Percentiles rank a stretch among this genome's conserved stretches.
These are phyloP conservation scores for Neofusicoccum sp. DNA, from an alignment of 2,329 filamentous ascomycete species.

Conservation along the genomic window DNA sequence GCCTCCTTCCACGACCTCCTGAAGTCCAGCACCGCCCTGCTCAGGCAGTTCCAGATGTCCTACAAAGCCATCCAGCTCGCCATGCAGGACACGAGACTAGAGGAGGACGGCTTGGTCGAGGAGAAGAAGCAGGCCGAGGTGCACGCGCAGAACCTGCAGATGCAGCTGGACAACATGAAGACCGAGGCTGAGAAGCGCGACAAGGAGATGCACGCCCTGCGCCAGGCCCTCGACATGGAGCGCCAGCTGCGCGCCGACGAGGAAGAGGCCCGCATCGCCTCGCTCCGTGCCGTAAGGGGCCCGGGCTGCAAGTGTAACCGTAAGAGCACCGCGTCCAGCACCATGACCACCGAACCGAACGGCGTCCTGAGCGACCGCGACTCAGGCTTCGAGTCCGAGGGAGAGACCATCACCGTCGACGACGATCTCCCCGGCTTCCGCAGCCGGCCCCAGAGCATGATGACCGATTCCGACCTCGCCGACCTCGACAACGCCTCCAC, in stretches of 20 bases:
- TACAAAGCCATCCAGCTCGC: slow-evolving; percentile 50
- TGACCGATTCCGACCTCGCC: slow-evolving; percentile 36
- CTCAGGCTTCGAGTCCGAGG: slow-evolving; percentile 63
- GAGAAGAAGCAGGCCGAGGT: slow-evolving; percentile 64
- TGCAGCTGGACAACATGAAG: slow-evolving; percentile 64
- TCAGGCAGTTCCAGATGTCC: slow-evolving; percentile 58
- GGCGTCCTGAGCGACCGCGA: slow-evolving; percentile 40
- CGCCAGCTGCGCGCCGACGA: slow-evolving; percentile 38
- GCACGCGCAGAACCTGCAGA: slow-evolving; percentile 59
- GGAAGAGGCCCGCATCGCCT: slow-evolving; percentile 26
- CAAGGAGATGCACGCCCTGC: slow-evolving; percentile 49
- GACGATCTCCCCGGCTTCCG: slow-evolving; percentile 31
- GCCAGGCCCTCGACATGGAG: slow-evolving; percentile 39
- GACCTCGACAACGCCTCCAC: slow-evolving; percentile 37
- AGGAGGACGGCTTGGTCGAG: slow-evolving; percentile 61
- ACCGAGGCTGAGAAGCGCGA: slow-evolving; percentile 56
- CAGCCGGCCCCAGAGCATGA: slow-evolving; percentile 38
- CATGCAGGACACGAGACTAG: slow-evolving; percentile 55
- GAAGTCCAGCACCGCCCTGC: slow-evolving; percentile 57
- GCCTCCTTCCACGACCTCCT: slow-evolving; percentile 61
- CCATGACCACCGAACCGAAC: slow-evolving; percentile 28
- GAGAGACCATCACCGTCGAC: slow-evolving; percentile 49
- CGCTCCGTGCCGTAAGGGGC: slow-evolving; percentile 33
- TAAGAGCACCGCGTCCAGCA: slow-evolving; percentile 32
- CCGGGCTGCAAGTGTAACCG: slow-evolving; percentile 26